phyloP scores from a whole-genome alignment of 164 flowering plant species.

The Brasenia schreberi region DNA sequence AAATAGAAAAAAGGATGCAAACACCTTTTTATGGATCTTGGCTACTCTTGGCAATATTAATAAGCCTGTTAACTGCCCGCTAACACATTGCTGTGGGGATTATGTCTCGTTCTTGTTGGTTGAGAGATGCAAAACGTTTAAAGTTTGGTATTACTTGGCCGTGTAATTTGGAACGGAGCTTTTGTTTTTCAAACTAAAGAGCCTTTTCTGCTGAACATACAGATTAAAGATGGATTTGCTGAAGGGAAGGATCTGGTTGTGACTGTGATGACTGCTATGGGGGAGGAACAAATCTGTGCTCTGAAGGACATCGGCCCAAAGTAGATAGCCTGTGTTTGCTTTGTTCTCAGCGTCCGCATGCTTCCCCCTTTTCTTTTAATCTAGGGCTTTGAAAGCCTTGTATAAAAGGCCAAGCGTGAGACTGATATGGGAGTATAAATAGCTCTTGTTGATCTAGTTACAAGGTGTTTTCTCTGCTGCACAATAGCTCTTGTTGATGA shows the following conservation, averaged over 20 bases:
- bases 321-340: background rate
- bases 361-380: background rate
- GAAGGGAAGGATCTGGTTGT: slow-evolving; percentile 37
- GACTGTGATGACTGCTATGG: slow-evolving; percentile 36
- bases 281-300: slow-evolving; percentile 37
- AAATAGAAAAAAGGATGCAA: too few species aligned
- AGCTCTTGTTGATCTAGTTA: background rate
- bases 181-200: background rate
- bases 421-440: background rate
- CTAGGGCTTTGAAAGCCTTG: background rate
- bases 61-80: background rate
- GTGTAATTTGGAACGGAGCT: background rate
- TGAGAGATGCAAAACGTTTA: background rate
- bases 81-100: background rate
- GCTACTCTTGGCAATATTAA: background rate
- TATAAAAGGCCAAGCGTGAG: background rate
- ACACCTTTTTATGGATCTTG: background rate
- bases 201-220: background rate
- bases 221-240: slow-evolving; percentile 22
- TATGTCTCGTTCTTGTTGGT: background rate
- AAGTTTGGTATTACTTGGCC: background rate
- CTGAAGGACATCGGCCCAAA: slow-evolving; percentile 38
- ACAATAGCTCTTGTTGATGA: too few species aligned
- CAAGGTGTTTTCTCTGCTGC: too few species aligned
- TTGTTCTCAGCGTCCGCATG: background rate